Percentiles rank a stretch among this genome's conserved stretches.
These are phyloP conservation scores for Picocystis sp. DNA, from an alignment of 163 green algal genomes.

Conservation along the genomic window DNA sequence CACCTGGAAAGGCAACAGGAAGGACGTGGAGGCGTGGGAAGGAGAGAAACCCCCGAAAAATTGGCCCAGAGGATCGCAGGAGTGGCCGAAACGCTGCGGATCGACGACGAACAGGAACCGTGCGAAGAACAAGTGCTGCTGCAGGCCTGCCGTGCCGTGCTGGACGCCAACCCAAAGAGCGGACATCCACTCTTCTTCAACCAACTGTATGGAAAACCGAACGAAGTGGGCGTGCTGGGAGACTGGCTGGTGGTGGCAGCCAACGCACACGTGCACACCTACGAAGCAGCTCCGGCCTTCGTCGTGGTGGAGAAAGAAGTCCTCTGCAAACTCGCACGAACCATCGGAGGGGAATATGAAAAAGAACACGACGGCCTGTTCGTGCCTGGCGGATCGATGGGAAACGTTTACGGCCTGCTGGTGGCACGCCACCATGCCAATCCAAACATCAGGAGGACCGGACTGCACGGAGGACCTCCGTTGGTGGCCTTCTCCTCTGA, in stretches of 20 bases:
- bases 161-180: neutral
- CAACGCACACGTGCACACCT: slow-evolving; percentile 39
- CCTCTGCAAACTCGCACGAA: slow-evolving; percentile 17
- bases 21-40: too few relatives aligned
- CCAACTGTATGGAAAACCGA: slow-evolving; percentile 28
- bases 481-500: slow-evolving; percentile 25
- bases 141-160: slow-evolving; percentile 1
- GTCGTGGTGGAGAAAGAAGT: slow-evolving; percentile 26
- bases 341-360: slow-evolving; percentile 5
- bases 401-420: slow-evolving; percentile 29
- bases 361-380: slow-evolving; percentile 29
- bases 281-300: slow-evolving; percentile 33
- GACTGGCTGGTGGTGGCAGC: slow-evolving; percentile 25
- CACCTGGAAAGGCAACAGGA: too few relatives aligned
- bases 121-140: slow-evolving; percentile 6
- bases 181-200: slow-evolving; percentile 36
- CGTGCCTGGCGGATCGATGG: slow-evolving; percentile 30
- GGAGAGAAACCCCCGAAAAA: slow-evolving; percentile 7
- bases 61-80: slow-evolving; percentile 15
- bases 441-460: slow-evolving; percentile 13
- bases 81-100: slow-evolving; percentile 11
- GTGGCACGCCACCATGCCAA: slow-evolving; percentile 23
- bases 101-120: slow-evolving; percentile 11
- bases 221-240: slow-evolving; percentile 23
- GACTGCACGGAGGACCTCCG: slow-evolving; percentile 11